phyloP scores from a whole-genome alignment of 108 stramenopile species.

The Nitzschia sp. region DNA sequence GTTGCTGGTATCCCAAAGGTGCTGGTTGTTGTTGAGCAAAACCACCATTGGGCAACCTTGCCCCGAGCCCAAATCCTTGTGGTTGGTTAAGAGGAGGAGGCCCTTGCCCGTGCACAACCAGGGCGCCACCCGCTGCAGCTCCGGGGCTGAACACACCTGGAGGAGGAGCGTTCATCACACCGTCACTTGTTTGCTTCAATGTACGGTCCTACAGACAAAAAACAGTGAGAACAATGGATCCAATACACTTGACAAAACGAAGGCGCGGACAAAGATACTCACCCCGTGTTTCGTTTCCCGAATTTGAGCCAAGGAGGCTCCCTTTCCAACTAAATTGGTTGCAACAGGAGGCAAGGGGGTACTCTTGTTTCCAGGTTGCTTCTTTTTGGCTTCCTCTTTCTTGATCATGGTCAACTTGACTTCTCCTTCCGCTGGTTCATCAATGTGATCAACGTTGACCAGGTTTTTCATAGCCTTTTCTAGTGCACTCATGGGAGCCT shows the following conservation, averaged over 20 bases:
- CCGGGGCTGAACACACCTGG: conserved; percentile 42
- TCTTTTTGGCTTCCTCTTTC: conserved; percentile 45
- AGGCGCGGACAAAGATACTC: not conserved
- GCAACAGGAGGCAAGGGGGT: conserved; percentile 44
- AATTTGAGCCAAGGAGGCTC: conserved; percentile 50
- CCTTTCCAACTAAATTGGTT: conserved; percentile 26
- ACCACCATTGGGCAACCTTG: conserved; percentile 35
- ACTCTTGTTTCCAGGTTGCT: conserved; percentile 43
- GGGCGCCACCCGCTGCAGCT: conserved; percentile 42
- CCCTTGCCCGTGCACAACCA: conserved; percentile 59
- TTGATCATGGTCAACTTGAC: conserved; percentile 51
- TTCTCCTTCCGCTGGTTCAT: conserved; percentile 51
- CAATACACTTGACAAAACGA: too few species aligned
- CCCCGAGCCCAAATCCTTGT: conserved; percentile 56
- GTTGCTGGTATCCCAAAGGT: conserved; percentile 25
- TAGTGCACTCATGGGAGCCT: conserved; percentile 38
- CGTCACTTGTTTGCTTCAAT: conserved; percentile 24
- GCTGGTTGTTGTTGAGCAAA: conserved; percentile 28
- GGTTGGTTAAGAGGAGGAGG: conserved; percentile 52
- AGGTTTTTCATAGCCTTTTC: conserved; percentile 51
- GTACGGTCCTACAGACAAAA: conserved; percentile 13
- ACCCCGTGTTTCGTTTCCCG: conserved; percentile 28
- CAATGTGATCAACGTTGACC: conserved; percentile 64
- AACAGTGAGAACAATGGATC: too few species aligned
- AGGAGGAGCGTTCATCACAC: conserved; percentile 52